Base-by-base conservation (phyloP, 164 flowering plant species). In the Umbilicus rupestris region DNA sequence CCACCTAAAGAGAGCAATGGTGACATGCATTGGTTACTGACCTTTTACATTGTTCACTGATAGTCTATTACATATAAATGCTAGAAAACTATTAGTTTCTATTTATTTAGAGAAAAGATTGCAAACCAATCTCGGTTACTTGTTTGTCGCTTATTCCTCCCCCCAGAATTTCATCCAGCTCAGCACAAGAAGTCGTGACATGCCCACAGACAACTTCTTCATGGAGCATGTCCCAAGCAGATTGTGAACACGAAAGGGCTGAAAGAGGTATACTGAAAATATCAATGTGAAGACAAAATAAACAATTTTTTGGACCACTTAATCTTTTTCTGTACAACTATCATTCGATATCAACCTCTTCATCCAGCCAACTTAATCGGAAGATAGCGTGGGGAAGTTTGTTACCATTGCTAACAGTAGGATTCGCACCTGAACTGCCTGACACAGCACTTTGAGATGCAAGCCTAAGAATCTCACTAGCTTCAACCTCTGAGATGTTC, bases 71-170 rank as follows among this genome's bases (percentile, higher is more conserved):
- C 12, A 44, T 20, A 42, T 33, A 72, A 45, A 39, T n/a, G 15
- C n/a, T 41, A 66, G 26, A 63, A 39, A 19, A 66, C n/a, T 29
- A 62, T 39, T 29, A 20, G 66, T 3, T 35, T 26, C 17, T 19
- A 5, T 20, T 64, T 3, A 65, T 5, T 9, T 2, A 50, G 46
- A 47, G 57, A 41, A 35, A 41, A 11, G 20, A 19, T 10, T 35
- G 71, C 95, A 42, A 65, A 94, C 97, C 98, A 74, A 94, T 83
- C 80, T 94, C 98, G 62, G 98, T 94, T 59, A 94, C 85, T 79
- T 94, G 92, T 72, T 80, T 83, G 86, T 93, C 85, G 72, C 50
- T 82, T 69, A 94, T 84, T 73, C 98, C 97, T 72, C 97, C 98
- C 67, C 97, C 95, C 55, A 94, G 78, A 64, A 94, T 87, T 65